These are phyloP conservation scores for Stephania japonica DNA, from an alignment of 164 flowering plant species.

Conservation along the genomic window DNA sequence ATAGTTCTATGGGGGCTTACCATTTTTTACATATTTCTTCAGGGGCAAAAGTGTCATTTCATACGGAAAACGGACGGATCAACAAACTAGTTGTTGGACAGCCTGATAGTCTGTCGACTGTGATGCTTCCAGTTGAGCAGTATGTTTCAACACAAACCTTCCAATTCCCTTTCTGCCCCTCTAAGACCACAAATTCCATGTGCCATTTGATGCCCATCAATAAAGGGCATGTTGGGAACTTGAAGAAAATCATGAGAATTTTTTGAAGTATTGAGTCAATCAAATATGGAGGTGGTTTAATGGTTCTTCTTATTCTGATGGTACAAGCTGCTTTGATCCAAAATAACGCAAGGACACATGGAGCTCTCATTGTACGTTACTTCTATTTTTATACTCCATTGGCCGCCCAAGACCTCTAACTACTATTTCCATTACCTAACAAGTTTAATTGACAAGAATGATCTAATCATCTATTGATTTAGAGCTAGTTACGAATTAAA, in stretches of 20 bases:
- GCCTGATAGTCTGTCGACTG: conserved; percentile 8
- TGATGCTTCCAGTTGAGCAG: neutral
- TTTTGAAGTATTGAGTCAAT: neutral
- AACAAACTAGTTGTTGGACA: conserved; percentile 23
- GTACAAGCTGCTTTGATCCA: conserved; percentile 7
- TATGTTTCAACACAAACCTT: conserved; percentile 1
- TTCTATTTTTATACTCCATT: conserved; percentile 7
- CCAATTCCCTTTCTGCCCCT: conserved; percentile 9
- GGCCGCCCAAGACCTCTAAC: conserved; percentile 2
- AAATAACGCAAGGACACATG: conserved; percentile 30
- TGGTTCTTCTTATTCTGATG: conserved; percentile 1
- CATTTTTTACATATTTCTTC: neutral
- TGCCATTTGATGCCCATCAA: conserved; percentile 6
- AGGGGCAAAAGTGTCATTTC: neutral
- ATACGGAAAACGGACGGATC: conserved; percentile 12
- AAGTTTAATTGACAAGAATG: neutral
- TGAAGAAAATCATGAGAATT: neutral
- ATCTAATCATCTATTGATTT: neutral
- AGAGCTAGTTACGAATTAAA: neutral
- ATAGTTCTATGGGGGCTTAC: neutral
- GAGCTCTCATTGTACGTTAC: conserved; percentile 25
- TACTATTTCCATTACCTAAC: neutral
- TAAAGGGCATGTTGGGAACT: neutral
- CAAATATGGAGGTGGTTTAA: neutral
- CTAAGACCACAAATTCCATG: neutral